Conservation (phyloP, 352 stramenopile genomes). For the Phytophthora foliorum region DNA sequence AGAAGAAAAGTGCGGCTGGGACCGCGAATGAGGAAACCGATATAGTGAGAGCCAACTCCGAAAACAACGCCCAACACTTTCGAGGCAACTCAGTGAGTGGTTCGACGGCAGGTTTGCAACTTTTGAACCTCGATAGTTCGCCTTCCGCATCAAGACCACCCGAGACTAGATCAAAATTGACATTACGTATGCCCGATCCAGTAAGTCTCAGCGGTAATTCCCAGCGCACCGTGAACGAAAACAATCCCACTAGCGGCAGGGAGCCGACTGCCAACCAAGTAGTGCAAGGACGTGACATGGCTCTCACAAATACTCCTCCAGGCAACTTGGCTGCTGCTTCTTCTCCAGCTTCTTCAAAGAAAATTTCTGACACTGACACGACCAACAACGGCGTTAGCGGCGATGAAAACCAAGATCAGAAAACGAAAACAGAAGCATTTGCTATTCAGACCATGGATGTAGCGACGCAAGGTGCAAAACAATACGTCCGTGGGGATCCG, state of each 20-base stretch:
- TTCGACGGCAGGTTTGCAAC: background rate
- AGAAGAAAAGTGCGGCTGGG: background rate
- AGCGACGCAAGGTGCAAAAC: slow-evolving; percentile 11
- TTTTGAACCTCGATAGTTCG: too few relatives aligned
- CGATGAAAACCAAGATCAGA: background rate
- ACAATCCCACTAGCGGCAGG: background rate
- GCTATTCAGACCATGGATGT: slow-evolving; percentile 18
- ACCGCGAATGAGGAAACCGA: too few relatives aligned
- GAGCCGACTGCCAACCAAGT: too few relatives aligned
- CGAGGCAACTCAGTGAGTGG: background rate
- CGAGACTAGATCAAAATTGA: background rate
- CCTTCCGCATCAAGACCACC: background rate
- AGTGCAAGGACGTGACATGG: background rate
- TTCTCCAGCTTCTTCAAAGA: background rate
- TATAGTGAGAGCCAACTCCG: too few relatives aligned
- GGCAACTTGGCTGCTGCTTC: background rate
- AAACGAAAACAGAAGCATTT: slow-evolving; percentile 12
- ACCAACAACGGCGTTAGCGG: background rate
- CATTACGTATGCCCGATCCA: background rate
- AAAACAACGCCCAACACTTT: too few relatives aligned
- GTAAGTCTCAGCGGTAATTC: background rate
- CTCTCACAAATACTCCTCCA: background rate
- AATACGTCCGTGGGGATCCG: slow-evolving; percentile 45
- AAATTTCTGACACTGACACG: background rate
- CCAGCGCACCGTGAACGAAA: background rate